A percentile compares a stretch with the other conserved stretches of the same genome.
phyloP scores from a whole-genome alignment of 2,329 filamentous ascomycete genomes.

The Periglandula ipomoeae region DNA sequence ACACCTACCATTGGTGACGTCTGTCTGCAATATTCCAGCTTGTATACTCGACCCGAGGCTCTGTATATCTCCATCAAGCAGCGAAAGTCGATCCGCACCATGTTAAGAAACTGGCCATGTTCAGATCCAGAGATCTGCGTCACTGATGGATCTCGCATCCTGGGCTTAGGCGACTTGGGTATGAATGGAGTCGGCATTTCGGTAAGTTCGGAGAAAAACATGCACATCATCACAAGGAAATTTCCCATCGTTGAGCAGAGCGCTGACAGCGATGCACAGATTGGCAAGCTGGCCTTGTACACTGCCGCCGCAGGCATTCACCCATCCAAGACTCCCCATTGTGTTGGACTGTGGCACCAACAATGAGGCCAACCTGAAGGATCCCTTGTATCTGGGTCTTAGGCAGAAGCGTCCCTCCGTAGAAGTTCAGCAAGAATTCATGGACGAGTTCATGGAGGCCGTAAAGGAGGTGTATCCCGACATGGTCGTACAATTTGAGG shows the following conservation, averaged over 20 bases:
- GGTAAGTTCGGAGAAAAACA: conserved; percentile 36
- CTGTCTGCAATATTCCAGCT: conserved; percentile 89
- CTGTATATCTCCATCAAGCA: conserved; percentile 96
- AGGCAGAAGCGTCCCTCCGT: conserved; percentile 71
- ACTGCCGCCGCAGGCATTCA: conserved; percentile 91
- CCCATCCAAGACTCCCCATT: conserved; percentile 70
- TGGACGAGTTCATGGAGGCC: conserved; percentile 96
- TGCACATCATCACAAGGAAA: neutral
- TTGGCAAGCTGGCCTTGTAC: conserved; percentile 93
- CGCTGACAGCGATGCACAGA: conserved; percentile 30
- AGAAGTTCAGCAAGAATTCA: conserved; percentile 77
- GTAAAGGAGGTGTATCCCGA: conserved; percentile 62
- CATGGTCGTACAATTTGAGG: conserved; percentile 85
- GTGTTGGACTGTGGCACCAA: conserved; percentile 58
- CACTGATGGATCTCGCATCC: conserved; percentile 88
- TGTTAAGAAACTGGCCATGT: conserved; percentile 90
- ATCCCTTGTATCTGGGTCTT: conserved; percentile 81
- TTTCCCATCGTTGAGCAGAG: too few relatives aligned
- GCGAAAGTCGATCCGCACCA: conserved; percentile 77
- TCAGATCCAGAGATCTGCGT: conserved; percentile 89
- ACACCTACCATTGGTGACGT: conserved; percentile 91
- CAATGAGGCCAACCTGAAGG: conserved; percentile 56
- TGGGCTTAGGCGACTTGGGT: conserved; percentile 88
- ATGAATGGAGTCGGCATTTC: conserved; percentile 98
- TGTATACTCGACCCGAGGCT: conserved; percentile 91